Evolutionary conservation across 805 yeast genomes (phyloP), one percentile per base, ranked within the genome.

Genomic region (Saccharomycopsis fodiens): DNA sequence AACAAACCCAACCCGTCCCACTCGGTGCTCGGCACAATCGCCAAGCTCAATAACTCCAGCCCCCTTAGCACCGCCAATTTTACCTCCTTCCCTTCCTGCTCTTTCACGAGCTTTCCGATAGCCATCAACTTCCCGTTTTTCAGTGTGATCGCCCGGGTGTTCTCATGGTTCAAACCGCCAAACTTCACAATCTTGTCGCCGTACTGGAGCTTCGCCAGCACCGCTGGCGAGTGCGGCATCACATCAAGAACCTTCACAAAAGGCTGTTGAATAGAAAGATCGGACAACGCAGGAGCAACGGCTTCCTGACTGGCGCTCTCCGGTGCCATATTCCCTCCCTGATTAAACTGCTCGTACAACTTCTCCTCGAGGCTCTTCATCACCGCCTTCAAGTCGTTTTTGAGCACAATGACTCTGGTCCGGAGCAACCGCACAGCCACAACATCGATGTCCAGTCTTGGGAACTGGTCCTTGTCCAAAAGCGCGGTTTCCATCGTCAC

Each of bases 381-480:
- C 5, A 85, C 63, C 13, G 56, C 59, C 40, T 67, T 68, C 52
- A 79, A 68, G 61, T 91, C 97, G 56, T 87, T 89, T 47, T 81
- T 68, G 34, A 83, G 65, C 43, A 83, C 67, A 30, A 83, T 77
- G 27, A 89, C 76, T 55, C 73, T 74, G 7, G 78, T 73, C 48
- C 96, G 65, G 1, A 79, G 58, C 7, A 73, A 59, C 44, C 95
- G 66, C 10, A 87, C 68, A 42, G 73, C 73, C 2, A 87, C 76
- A 3, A 91, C 83, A 56, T 91, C 95, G 22, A 91, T 71, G 57
- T 91, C 97, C 15, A 68, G 61, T 36, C 97, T 66, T 1, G 98
- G 98, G 55, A 76, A 91, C 17, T 97, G 96, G 57, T 91, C 95
- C 0, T 56, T 48, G 0, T 82, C 76, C 2, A 85, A 62, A 47